A percentile compares a stretch with the other conserved stretches of the same genome.
phyloP scores from a whole-genome alignment of 306 rosid species.

The Trifolium pratense region DNA sequence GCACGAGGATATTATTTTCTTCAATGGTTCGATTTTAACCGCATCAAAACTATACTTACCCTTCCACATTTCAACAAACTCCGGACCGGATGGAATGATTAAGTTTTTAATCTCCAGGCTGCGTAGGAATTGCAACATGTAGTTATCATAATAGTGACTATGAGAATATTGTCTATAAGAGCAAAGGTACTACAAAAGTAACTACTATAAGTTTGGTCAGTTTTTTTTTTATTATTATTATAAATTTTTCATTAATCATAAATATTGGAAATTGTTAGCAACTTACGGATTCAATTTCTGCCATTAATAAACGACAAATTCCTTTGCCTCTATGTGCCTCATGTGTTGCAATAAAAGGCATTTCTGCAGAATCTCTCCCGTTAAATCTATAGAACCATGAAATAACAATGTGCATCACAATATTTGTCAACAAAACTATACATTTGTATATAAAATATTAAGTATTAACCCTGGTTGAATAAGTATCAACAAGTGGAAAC shows the following conservation, averaged over 20 bases:
- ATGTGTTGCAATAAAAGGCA: slow-evolving; percentile 50
- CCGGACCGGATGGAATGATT: slow-evolving; percentile 37
- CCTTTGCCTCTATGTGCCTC: slow-evolving; percentile 37
- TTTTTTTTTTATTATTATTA: no score
- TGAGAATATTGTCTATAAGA: neutral
- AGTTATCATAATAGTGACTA: no score
- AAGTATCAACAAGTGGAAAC: neutral
- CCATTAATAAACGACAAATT: slow-evolving; percentile 36
- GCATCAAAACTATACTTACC: slow-evolving; percentile 19
- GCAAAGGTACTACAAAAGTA: no score
- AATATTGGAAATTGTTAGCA: neutral
- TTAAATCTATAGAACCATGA: slow-evolving; percentile 39
- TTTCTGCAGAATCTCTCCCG: slow-evolving; percentile 44
- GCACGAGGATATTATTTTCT: slow-evolving; percentile 8
- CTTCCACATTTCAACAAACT: slow-evolving; percentile 41
- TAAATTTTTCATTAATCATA: no score
- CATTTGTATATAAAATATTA: no score
- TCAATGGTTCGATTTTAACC: neutral
- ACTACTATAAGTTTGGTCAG: no score
- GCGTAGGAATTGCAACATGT: slow-evolving; percentile 39
- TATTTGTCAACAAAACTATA: neutral
- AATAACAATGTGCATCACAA: slow-evolving; percentile 13
- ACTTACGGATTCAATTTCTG: slow-evolving; percentile 49
- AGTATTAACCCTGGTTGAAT: neutral
- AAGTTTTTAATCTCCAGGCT: slow-evolving; percentile 32